Evolutionary conservation across 164 flowering plant genomes (phyloP).

Genomic region (Nymphaea thermarum): DNA sequence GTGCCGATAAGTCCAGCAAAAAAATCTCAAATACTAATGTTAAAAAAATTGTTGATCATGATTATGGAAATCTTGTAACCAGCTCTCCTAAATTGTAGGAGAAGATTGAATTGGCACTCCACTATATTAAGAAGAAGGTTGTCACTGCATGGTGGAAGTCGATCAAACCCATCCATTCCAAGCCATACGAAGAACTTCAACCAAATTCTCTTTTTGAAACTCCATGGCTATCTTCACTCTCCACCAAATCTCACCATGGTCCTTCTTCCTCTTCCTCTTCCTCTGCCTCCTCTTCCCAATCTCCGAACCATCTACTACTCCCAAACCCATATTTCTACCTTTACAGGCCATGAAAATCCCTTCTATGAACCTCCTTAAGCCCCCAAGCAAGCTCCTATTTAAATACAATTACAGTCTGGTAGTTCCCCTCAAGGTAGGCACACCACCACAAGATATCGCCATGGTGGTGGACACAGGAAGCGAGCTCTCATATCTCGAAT

Average conservation of each 20-base stretch:
- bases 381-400: slow-evolving; percentile 46
- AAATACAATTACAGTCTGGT: slow-evolving; percentile 56
- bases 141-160: no score
- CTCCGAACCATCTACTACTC: slow-evolving; percentile 1
- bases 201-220: background rate
- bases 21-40: no score
- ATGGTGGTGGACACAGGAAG: slow-evolving; percentile 93
- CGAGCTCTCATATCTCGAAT: slow-evolving; percentile 75
- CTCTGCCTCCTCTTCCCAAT: slow-evolving; percentile 2
- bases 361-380: slow-evolving; percentile 13
- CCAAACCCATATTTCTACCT: slow-evolving; percentile 29
- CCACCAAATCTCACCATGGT: background rate
- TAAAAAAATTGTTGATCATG: no score
- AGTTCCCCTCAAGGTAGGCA: slow-evolving; percentile 52
- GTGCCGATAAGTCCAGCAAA: no score
- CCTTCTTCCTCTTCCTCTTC: slow-evolving; percentile 1
- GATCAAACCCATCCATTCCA: no score
- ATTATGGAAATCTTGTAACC: no score
- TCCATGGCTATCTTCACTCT: background rate
- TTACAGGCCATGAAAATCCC: slow-evolving; percentile 42
- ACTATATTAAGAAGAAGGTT: no score
- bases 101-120: background rate
- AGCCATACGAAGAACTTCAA: no score
- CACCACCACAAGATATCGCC: slow-evolving; percentile 64
- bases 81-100: no score